Evolutionary conservation across 345 rosid genomes (phyloP).

Genomic region (Microthlaspi erraticum): DNA sequence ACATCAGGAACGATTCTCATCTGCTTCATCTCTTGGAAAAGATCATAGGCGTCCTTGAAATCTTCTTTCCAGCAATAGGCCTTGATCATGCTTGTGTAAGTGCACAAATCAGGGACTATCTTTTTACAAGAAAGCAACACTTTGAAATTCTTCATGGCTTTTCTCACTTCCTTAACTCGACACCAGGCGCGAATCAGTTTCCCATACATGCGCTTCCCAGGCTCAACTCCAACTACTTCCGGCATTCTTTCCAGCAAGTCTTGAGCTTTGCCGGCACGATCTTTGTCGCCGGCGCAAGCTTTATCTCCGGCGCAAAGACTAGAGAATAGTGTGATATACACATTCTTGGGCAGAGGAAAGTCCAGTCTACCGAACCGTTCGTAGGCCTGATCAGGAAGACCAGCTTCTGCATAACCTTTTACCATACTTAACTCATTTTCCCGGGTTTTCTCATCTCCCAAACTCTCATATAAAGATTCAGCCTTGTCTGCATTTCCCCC

Average conservation of each 20-base stretch:
- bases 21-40: constrained; percentile 60
- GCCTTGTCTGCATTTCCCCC: constrained; percentile 67
- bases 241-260: constrained; percentile 52
- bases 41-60: constrained; percentile 46
- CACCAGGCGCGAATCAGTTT: constrained; percentile 59
- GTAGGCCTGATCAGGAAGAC: constrained; percentile 53
- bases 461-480: constrained; percentile 52
- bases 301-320: constrained; percentile 49
- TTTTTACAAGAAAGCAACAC: constrained; percentile 29
- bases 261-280: constrained; percentile 49
- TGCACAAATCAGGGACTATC: constrained; percentile 53
- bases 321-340: constrained; percentile 55
- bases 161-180: constrained; percentile 51
- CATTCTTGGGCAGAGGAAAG: constrained; percentile 46
- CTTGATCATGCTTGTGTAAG: constrained; percentile 65
- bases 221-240: constrained; percentile 46
- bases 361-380: constrained; percentile 50
- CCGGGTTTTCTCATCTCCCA: constrained; percentile 44
- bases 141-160: constrained; percentile 32
- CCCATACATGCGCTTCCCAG: constrained; percentile 52
- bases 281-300: background rate
- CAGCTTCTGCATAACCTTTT: constrained; percentile 60
- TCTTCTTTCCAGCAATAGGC: constrained; percentile 53
- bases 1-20: constrained; percentile 64
- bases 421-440: constrained; percentile 57